Percentiles rank a stretch among this genome's conserved stretches.
These are phyloP conservation scores for Arabidopsis lyrata DNA, from an alignment of 441 rosid genomes.

Conservation along the genomic window DNA sequence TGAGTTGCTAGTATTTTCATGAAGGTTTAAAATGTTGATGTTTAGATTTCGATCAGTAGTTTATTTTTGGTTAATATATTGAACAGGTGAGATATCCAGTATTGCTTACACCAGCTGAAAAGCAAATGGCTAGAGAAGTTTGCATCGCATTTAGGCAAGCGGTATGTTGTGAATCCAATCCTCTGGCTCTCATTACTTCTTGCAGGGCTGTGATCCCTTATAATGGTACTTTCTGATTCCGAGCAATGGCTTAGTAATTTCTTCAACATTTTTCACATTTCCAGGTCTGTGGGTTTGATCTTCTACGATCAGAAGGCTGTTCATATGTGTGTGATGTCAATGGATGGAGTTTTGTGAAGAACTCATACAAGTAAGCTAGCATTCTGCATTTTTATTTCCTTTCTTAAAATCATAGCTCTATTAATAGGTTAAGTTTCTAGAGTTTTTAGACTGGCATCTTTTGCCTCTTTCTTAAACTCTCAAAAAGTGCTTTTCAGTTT, in stretches of 20 bases:
- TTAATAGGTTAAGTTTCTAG: not conserved
- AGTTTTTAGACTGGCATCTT: slow-evolving; percentile 12
- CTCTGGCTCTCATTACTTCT: slow-evolving; percentile 27
- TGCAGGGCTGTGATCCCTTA: slow-evolving; percentile 15
- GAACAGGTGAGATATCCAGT: slow-evolving; percentile 99
- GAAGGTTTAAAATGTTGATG: slow-evolving; percentile 15
- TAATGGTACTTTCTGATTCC: slow-evolving; percentile 9
- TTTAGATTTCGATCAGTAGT: slow-evolving; percentile 13
- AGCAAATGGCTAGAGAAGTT: slow-evolving; percentile 99
- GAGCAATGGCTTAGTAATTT: not conserved
- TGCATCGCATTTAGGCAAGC: slow-evolving; percentile 97
- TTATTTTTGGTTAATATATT: slow-evolving; percentile 37
- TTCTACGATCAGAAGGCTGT: slow-evolving; percentile 94
- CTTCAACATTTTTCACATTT: slow-evolving; percentile 35
- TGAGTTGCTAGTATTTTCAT: slow-evolving; percentile 5
- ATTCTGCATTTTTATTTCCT: slow-evolving; percentile 5
- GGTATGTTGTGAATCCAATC: slow-evolving; percentile 56
- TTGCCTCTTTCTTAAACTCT: slow-evolving; percentile 12
- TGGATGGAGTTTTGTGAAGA: slow-evolving; percentile 99
- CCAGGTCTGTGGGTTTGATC: slow-evolving; percentile 99
- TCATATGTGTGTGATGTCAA: slow-evolving; percentile 99
- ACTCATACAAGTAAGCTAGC: slow-evolving; percentile 88
- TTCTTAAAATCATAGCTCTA: not conserved
- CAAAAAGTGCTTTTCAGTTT: slow-evolving; percentile 20
- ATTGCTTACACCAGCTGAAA: slow-evolving; percentile 93